Conservation (phyloP, 83 land plant species). For the Diphasiastrum complanatum region DNA sequence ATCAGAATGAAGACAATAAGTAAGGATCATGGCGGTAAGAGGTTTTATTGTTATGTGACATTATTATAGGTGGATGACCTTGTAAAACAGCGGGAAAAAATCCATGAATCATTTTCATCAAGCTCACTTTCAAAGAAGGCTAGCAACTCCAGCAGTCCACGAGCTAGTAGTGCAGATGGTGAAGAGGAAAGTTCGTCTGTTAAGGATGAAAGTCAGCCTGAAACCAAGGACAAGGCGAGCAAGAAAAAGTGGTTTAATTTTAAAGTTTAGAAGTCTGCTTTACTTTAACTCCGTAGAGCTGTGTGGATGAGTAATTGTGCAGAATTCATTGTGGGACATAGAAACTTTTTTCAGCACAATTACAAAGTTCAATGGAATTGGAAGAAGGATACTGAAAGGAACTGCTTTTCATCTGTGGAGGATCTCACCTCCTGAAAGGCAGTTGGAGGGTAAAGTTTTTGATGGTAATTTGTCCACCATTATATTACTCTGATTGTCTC, state of each 20-base stretch:
- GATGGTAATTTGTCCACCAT: too few species aligned
- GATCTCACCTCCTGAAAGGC: too few species aligned
- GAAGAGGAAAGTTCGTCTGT: background rate
- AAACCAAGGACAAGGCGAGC: slow-evolving; percentile 3
- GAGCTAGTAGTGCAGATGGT: background rate
- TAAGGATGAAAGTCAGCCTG: background rate
- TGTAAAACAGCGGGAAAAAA: slow-evolving; percentile 5
- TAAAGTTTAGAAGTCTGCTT: too few species aligned
- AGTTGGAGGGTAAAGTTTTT: too few species aligned
- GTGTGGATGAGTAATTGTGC: too few species aligned
- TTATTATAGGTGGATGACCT: slow-evolving; percentile 1
- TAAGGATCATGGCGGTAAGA: background rate
- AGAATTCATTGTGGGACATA: too few species aligned
- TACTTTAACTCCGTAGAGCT: too few species aligned
- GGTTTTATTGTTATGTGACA: background rate
- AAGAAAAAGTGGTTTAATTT: slow-evolving; percentile 16
- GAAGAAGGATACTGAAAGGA: too few species aligned
- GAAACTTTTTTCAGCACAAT: too few species aligned
- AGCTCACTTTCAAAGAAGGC: background rate
- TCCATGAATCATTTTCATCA: slow-evolving; percentile 2
- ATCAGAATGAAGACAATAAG: background rate
- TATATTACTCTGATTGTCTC: too few species aligned
- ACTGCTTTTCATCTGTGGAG: too few species aligned
- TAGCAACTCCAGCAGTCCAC: background rate
- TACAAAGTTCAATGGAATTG: too few species aligned